A percentile compares a stretch with the other conserved stretches of the same genome.
Conservation (phyloP, 1,139 yeast species). For the Debaryomyces psychrophilus region DNA sequence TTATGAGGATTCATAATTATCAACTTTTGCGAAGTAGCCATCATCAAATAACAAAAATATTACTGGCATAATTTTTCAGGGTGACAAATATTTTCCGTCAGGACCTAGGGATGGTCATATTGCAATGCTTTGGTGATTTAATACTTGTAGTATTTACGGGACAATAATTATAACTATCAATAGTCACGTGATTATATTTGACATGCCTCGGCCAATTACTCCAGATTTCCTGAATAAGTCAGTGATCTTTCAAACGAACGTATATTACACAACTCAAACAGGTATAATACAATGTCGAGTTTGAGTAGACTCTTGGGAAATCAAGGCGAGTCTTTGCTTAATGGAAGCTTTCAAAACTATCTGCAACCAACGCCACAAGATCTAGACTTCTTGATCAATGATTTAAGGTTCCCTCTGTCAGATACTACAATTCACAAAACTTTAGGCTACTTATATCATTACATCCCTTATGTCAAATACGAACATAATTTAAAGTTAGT, state of each 20-base stretch:
- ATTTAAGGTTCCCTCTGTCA: constrained; percentile 42
- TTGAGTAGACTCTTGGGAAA: constrained; percentile 26
- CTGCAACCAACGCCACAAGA: constrained; percentile 38
- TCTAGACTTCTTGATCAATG: constrained; percentile 51
- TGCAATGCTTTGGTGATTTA: too few species aligned
- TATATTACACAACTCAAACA: background rate
- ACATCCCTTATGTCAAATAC: constrained; percentile 63
- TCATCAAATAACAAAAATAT: too few species aligned
- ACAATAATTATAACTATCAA: background rate
- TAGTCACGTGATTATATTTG: background rate
- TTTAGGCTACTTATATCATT: constrained; percentile 59
- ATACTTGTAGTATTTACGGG: background rate
- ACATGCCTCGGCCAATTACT: constrained; percentile 2
- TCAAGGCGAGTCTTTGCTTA: constrained; percentile 24
- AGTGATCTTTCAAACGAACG: background rate
- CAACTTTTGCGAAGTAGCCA: too few species aligned
- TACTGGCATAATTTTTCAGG: too few species aligned
- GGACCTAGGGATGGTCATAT: background rate
- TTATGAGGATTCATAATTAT: too few species aligned
- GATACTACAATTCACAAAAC: constrained; percentile 37
- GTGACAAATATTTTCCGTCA: too few species aligned
- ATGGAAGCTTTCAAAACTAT: background rate
- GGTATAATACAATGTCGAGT: constrained; percentile 20
- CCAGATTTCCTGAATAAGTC: background rate
- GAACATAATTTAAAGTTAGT: constrained; percentile 58